Conservation (phyloP, 768 basidiomycete species). For the Boletus subcaerulescens region DNA sequence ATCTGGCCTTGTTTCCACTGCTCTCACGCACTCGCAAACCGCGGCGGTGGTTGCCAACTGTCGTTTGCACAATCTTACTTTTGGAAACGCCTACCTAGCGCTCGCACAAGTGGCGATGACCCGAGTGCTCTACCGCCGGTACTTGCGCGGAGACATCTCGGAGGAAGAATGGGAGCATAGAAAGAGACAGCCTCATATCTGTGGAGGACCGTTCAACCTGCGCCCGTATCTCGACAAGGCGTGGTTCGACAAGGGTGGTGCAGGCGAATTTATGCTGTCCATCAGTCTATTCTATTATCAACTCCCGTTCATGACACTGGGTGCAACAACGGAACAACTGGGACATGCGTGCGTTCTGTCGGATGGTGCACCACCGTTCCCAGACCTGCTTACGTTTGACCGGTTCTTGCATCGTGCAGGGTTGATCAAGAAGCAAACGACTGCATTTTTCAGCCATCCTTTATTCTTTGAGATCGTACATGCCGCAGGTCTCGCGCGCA, state of each 20-base stretch:
- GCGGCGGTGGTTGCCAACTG: slow-evolving; percentile 36
- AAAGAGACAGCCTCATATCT: slow-evolving; percentile 46
- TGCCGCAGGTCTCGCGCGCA: slow-evolving; percentile 4
- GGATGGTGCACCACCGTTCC: slow-evolving; percentile 37
- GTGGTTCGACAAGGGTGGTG: slow-evolving; percentile 48
- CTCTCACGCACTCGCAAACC: slow-evolving; percentile 33
- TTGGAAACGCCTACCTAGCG: slow-evolving; percentile 49
- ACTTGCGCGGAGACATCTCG: slow-evolving; percentile 45
- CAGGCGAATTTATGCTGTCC: slow-evolving; percentile 39
- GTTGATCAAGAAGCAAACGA: slow-evolving; percentile 36
- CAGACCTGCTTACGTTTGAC: slow-evolving; percentile 38
- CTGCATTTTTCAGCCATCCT: slow-evolving; percentile 37
- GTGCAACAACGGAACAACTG: neutral
- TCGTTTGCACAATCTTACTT: slow-evolving; percentile 42
- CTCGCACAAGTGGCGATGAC: slow-evolving; percentile 53
- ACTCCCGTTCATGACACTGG: slow-evolving; percentile 48
- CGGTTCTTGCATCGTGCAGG: slow-evolving; percentile 47
- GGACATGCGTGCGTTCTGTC: neutral
- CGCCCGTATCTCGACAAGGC: slow-evolving; percentile 46
- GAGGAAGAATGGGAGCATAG: slow-evolving; percentile 53
- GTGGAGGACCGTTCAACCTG: slow-evolving; percentile 48
- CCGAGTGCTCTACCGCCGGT: slow-evolving; percentile 47
- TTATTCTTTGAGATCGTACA: slow-evolving; percentile 43
- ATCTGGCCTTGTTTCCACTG: slow-evolving; percentile 23
- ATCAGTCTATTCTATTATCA: slow-evolving; percentile 41